A percentile compares a stretch with the other conserved stretches of the same genome.
Conservation (phyloP, 2,329 filamentous ascomycete genomes). For the Tricladium varicosporioides region DNA sequence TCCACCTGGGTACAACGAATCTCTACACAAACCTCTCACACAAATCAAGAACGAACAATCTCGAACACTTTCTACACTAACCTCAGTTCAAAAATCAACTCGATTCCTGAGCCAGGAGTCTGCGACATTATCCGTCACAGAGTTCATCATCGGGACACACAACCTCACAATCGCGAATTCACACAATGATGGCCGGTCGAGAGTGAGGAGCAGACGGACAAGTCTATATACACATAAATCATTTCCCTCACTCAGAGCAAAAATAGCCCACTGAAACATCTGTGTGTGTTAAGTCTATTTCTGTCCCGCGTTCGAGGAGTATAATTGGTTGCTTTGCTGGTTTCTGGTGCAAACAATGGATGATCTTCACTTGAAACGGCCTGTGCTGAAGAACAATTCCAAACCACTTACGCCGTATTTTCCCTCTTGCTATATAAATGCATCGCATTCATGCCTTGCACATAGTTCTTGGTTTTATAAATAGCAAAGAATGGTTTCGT, state of each 20-base stretch:
- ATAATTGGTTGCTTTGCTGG: not conserved
- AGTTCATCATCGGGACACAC: too few species aligned
- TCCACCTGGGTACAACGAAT: too few species aligned
- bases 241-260: not conserved
- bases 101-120: too few species aligned
- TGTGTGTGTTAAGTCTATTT: not conserved
- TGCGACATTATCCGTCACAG: too few species aligned
- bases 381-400: not conserved
- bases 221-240: not conserved
- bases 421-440: not conserved
- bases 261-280: not conserved
- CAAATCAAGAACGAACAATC: too few species aligned
- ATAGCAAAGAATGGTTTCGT: not conserved
- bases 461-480: not conserved
- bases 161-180: not conserved
- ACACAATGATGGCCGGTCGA: not conserved
- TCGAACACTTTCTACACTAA: too few species aligned
- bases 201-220: not conserved
- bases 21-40: too few species aligned
- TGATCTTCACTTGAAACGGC: not conserved
- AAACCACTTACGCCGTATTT: not conserved
- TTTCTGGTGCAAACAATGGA: not conserved
- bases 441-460: not conserved
- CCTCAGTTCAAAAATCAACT: too few species aligned
- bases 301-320: not conserved